Evolutionary conservation across 495 filamentous ascomycete genomes (phyloP), one percentile per base, ranked within the genome.

Genomic region (Hamigera avellanea): DNA sequence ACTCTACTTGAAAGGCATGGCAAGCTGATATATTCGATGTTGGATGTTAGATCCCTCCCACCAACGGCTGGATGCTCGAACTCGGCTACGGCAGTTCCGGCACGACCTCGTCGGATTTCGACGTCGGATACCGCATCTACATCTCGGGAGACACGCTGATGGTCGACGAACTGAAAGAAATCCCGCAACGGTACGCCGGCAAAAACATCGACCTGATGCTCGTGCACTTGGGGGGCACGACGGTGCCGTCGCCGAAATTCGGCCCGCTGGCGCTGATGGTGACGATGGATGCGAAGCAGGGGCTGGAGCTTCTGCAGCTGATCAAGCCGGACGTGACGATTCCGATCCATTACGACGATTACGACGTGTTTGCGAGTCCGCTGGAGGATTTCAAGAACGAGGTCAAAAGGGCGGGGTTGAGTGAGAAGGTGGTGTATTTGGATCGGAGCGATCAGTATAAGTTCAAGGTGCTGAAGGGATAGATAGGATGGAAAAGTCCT

Each of bases 141-240:
- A 80, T 85, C 33, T 75, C 77, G 0, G 80, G 78, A 28, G 79
- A 86, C 55, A 84, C 78, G n/a, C 54, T 84, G 6, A 56, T 80
- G 33, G 63, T 77, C 26, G 64, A 76, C 46, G 76, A 82, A 37
- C 66, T 83, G 0, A 54, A 67, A 16, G 62, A 73, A 40, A 82
- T 85, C 36, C 72, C 72, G 0, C 49, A 67, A 14, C 55, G 55
- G 13, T 73, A 68, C 49, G n/a, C n/a, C n/a, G n/a, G n/a, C n/a
- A 54, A 72, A 38, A 47, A 48, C n/a, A 70, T 83, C 32, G 74
- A 84, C 49, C 57, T 85, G 19, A 81, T 84, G 71, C 59, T 86
- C 13, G 62, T 75, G 9, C 80, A 81, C 42, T 56, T 81, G 3
- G 76, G 78, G 8, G 78, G 76, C 0, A 83, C 78, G 2, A 81